These are phyloP conservation scores for Calamus simplicifolius DNA, from an alignment of 176 grass and related monocot genomes.

Conservation along the genomic window DNA sequence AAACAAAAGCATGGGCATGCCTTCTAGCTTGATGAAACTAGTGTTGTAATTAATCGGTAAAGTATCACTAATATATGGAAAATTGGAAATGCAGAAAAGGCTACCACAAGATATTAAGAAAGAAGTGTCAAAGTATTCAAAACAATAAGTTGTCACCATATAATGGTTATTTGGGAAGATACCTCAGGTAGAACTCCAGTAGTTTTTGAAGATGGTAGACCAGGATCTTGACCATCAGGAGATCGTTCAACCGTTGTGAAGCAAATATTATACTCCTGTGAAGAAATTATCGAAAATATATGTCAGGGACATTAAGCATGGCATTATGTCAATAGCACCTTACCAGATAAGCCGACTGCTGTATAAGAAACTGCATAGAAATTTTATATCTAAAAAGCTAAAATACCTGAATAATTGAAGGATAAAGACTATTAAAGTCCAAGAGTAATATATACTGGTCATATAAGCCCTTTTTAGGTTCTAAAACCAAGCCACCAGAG, in stretches of 20 bases:
- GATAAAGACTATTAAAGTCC: slow-evolving; percentile 97
- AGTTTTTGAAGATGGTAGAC: slow-evolving; percentile 75
- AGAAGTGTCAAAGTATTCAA: no score
- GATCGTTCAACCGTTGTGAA: slow-evolving; percentile 90
- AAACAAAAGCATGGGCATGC: no score
- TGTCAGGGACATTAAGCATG: no score
- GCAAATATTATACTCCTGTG: slow-evolving; percentile 94
- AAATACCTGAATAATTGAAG: slow-evolving; percentile 94
- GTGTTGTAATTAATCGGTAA: no score
- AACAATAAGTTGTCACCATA: no score
- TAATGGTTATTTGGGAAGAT: slow-evolving; percentile 11
- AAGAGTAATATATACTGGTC: slow-evolving; percentile 92
- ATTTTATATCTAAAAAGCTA: background rate
- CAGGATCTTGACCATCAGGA: slow-evolving; percentile 53
- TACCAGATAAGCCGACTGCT: no score
- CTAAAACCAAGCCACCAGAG: slow-evolving; percentile 93
- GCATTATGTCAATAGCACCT: no score
- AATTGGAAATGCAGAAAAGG: no score
- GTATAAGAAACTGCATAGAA: no score
- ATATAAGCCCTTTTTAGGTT: slow-evolving; percentile 97
- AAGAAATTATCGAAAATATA: slow-evolving; percentile 2
- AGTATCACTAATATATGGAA: no score
- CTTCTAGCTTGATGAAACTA: no score
- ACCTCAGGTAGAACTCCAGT: slow-evolving; percentile 98
- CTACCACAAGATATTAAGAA: no score